These are phyloP conservation scores for Macroventuria anomochaeta DNA, from an alignment of 2,329 filamentous ascomycete genomes.

Conservation along the genomic window DNA sequence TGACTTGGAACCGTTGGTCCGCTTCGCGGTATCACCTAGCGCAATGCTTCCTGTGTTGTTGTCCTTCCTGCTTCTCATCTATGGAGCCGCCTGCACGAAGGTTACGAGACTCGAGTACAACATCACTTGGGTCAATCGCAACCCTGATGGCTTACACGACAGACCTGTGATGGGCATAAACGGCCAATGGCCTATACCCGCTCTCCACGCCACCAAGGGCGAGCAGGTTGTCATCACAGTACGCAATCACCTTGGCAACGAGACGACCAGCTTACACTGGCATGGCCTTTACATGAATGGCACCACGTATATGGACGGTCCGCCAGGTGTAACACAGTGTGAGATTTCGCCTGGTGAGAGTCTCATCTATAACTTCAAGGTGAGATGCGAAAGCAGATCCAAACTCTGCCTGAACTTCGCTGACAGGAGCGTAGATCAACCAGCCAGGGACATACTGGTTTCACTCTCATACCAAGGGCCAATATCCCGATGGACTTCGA, in stretches of 20 bases:
- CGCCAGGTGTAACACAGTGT: conserved; percentile 65
- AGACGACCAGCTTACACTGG: conserved; percentile 72
- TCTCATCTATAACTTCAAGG: conserved; percentile 63
- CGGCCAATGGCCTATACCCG: conserved; percentile 73
- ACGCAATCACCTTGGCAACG: conserved; percentile 68
- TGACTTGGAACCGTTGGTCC: not conserved
- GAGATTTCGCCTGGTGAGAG: conserved; percentile 64
- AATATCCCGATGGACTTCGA: conserved; percentile 71
- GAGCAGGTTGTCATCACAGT: conserved; percentile 73
- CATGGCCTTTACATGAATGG: conserved; percentile 79
- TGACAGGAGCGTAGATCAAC: conserved; percentile 45
- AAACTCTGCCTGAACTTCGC: conserved; percentile 25
- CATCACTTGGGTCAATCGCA: conserved; percentile 60
- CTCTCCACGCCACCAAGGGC: conserved; percentile 75
- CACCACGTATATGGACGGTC: conserved; percentile 75
- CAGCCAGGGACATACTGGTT: conserved; percentile 66
- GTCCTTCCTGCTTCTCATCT: conserved; percentile 11
- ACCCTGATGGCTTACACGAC: conserved; percentile 57
- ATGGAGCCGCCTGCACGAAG: conserved; percentile 14
- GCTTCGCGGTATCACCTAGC: not conserved
- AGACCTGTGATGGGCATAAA: conserved; percentile 70
- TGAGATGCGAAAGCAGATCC: conserved; percentile 7
- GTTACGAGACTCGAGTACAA: conserved; percentile 58
- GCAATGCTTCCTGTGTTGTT: not conserved
- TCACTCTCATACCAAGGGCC: conserved; percentile 66